Base-by-base conservation (phyloP, 768 basidiomycete species). In the Boletus patriciae region DNA sequence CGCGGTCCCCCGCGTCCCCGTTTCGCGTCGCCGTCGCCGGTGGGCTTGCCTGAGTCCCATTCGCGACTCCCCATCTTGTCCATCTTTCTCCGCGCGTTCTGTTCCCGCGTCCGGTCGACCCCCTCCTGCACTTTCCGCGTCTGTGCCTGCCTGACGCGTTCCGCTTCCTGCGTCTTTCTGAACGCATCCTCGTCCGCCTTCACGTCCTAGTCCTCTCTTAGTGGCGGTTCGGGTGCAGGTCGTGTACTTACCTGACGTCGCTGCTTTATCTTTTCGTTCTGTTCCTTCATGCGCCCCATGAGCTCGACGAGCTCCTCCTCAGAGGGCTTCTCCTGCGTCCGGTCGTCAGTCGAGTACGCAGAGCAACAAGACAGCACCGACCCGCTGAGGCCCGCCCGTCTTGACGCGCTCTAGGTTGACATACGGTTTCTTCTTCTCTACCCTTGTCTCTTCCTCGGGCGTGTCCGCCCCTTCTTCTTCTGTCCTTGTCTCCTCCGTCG, bases 381-480 rank as follows among this genome's bases (percentile, higher is more conserved):
- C 91, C 68, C 88, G 81, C 62, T 87, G 86, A 25, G 78, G 64
- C 16, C 89, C 91, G 15, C 90, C 90, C 10, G 91, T 92, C 74
- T 83, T 90, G 75, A 92, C 86, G 71, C 90, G 87, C 66, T 92
- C 89, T 9, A 80, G 85, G 71, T 92, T 92, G 45, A 90, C 78
- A 77, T 93, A 93, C 3, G 87, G 87, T 60, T 80, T 83, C 73
- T 83, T 85, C 74, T 84, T 84, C 65, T 83, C 78, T 66, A 72
- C 75, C 55, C 58, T 70, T 8, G 47, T 41, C 41, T 66, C 65
- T 34, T 57, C 62, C n/a, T 41, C 57, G 13, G 19, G 43, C 50
- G 46, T 41, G 51, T 54, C 59, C 41, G 43, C 16, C 2, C 36
- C n/a, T 29, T 54, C 41, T 29, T 54, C 41, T 2, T 64, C 65